These are phyloP conservation scores for Quercus gilva DNA, from an alignment of 306 rosid genomes.

Conservation along the genomic window DNA sequence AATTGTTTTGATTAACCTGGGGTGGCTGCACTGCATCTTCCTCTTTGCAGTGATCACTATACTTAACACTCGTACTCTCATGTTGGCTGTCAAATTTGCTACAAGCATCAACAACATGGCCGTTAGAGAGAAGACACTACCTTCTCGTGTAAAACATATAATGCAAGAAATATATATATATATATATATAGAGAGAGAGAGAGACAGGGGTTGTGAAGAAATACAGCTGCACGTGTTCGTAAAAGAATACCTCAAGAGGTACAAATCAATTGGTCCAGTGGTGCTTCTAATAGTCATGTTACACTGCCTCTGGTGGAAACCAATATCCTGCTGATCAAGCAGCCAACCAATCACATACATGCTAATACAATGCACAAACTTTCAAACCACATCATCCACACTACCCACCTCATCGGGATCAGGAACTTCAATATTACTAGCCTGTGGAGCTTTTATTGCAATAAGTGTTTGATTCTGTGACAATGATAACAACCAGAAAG, in stretches of 20 bases:
- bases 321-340: conserved; percentile 51
- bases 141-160: neutral
- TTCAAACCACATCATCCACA: conserved; percentile 27
- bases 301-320: conserved; percentile 58
- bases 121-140: conserved; percentile 18
- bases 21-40: conserved; percentile 19
- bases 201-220: neutral
- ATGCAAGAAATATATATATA: neutral
- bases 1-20: conserved; percentile 20
- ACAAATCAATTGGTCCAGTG: conserved; percentile 67
- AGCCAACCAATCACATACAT: conserved; percentile 32
- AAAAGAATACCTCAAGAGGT: conserved; percentile 60
- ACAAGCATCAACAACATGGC: conserved; percentile 17
- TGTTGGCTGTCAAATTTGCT: conserved; percentile 38
- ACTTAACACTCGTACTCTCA: conserved; percentile 32
- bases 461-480: conserved; percentile 67
- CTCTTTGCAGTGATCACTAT: conserved; percentile 21
- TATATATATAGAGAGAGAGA: conserved; percentile 13
- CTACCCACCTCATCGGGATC: conserved; percentile 84
- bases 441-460: conserved; percentile 75
- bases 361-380: conserved; percentile 2
- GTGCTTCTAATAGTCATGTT: conserved; percentile 70
- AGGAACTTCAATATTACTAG: conserved; percentile 71
- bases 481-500: conserved; percentile 16
- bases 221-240: conserved; percentile 16